A percentile compares a stretch with the other conserved stretches of the same genome.
phyloP scores from a whole-genome alignment of 192 early-diverging fungal species.

The Rhizoclosmatium globosum region DNA sequence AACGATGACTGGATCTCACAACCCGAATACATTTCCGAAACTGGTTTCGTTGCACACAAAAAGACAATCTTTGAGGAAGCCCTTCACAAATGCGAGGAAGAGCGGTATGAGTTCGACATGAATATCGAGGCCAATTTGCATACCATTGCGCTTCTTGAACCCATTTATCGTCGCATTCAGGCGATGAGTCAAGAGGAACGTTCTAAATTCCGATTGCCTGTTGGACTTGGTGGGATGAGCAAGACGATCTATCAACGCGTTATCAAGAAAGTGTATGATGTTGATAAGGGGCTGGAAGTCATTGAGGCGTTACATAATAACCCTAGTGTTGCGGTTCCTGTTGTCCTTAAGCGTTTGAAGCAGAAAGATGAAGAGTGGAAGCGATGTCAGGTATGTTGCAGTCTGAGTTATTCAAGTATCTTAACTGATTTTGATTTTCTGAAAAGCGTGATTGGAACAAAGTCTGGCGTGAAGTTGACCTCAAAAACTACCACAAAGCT shows the following conservation, averaged over 20 bases:
- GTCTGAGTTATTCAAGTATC: background rate
- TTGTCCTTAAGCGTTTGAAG: slow-evolving; percentile 93
- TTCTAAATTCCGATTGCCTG: slow-evolving; percentile 72
- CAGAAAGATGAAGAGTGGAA: slow-evolving; percentile 99
- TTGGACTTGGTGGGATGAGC: slow-evolving; percentile 75
- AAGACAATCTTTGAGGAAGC: slow-evolving; percentile 94
- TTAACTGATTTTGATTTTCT: background rate
- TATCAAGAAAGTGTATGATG: slow-evolving; percentile 96
- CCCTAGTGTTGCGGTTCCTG: slow-evolving; percentile 89
- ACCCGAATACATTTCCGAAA: slow-evolving; percentile 92
- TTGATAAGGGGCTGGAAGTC: slow-evolving; percentile 84
- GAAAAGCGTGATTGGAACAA: slow-evolving; percentile 92
- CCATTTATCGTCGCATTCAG: slow-evolving; percentile 85
- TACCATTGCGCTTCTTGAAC: slow-evolving; percentile 88
- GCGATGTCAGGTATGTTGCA: slow-evolving; percentile 67
- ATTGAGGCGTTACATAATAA: slow-evolving; percentile 92
- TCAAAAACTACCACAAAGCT: slow-evolving; percentile 93
- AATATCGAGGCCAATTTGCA: slow-evolving; percentile 95
- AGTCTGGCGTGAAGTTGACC: slow-evolving; percentile 94
- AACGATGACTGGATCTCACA: slow-evolving; percentile 96
- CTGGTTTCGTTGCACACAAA: slow-evolving; percentile 84
- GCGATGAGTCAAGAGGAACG: slow-evolving; percentile 84
- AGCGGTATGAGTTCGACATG: slow-evolving; percentile 97
- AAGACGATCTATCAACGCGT: slow-evolving; percentile 89
- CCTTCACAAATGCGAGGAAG: slow-evolving; percentile 96